Percentiles rank a stretch among this genome's conserved stretches.
These are phyloP conservation scores for Borealophlyctis nickersoniae DNA, from an alignment of 192 early-diverging fungal genomes.

Conservation along the genomic window DNA sequence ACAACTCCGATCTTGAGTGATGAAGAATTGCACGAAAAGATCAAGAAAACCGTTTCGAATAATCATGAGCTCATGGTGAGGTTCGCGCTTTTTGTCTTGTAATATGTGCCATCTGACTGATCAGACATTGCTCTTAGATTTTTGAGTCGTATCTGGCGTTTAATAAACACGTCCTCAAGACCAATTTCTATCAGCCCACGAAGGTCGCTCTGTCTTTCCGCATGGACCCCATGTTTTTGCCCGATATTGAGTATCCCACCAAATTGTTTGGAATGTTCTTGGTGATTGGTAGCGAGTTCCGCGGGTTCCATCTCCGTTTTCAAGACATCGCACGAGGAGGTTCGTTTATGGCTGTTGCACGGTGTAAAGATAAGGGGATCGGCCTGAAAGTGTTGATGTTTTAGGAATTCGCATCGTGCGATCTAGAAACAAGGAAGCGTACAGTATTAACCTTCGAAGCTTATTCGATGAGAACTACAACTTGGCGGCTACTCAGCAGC, in stretches of 20 bases:
- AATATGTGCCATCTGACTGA: slow-evolving; percentile 25
- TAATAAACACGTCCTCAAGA: slow-evolving; percentile 97
- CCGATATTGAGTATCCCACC: slow-evolving; percentile 89
- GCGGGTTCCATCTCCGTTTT: slow-evolving; percentile 98
- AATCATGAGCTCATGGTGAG: slow-evolving; percentile 86
- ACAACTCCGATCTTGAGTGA: slow-evolving; percentile 70
- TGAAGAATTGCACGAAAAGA: slow-evolving; percentile 85
- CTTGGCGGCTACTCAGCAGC: slow-evolving; percentile 92
- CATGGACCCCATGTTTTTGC: slow-evolving; percentile 89
- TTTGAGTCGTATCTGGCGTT: slow-evolving; percentile 93
- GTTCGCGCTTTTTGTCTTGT: background rate
- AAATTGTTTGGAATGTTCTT: slow-evolving; percentile 93
- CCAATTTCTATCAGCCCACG: slow-evolving; percentile 99
- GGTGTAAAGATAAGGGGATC: no score
- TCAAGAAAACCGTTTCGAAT: slow-evolving; percentile 85
- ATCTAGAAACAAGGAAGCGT: slow-evolving; percentile 93
- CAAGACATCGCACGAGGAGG: slow-evolving; percentile 96
- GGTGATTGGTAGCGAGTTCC: slow-evolving; percentile 96
- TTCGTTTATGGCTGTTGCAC: background rate
- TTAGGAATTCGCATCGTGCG: slow-evolving; percentile 85
- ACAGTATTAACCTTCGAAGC: slow-evolving; percentile 94
- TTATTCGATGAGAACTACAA: slow-evolving; percentile 99
- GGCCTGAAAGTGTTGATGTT: no score
- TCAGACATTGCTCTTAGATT: slow-evolving; percentile 25
- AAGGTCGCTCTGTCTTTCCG: slow-evolving; percentile 99